Base-by-base conservation (phyloP, 2,329 filamentous ascomycete genomes). In the Fusarium vanettenii region DNA sequence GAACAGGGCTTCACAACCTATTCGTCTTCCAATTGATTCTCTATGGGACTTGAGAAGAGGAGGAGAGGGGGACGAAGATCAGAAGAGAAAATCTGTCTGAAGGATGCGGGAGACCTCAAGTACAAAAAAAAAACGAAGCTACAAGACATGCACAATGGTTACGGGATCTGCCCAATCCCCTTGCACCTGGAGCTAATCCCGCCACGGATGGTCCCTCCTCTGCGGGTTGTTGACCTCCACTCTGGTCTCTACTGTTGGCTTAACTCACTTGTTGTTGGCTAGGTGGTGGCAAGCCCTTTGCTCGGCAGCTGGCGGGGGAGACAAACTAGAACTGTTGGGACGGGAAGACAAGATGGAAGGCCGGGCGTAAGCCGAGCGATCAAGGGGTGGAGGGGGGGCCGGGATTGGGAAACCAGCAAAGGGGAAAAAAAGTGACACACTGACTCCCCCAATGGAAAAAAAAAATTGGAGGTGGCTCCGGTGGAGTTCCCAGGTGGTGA, bases 241-340 rank as follows among this genome's bases (percentile, higher is more conserved):
- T 45, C 11, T 67, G 72, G 72, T 74, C 73, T 63, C 67, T 74
- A 67, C 71, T 76, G 72, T 75, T 76, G 74, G 73, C 50, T 18
- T 27, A 29, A 50, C 22, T 18, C 18, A 41, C 37, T 29, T 48
- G 60, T 39, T 62, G 55, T 48, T 60, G 66, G 33, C 48, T 29
- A 45, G 22, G 45, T 77, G 73, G 73, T 78, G 73, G 71, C 72
- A 76, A 76, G 72, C 73, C 59, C 39, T 66, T 73, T 27, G 74
- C 61, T 72, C 72, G 75, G 75, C 70, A 79, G 64, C 77, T 78
- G 75, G 67, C 72, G 72, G 71, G 72, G 72, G 68, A 70, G 71
- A 69, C 66, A 77, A 71, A 70, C 74, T 76, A 78, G 77, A 79
- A 79, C 77, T 79, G 77, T 79, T 79, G 77, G 77, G 77, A 48